Evolutionary conservation across 305 asterid species (phyloP).

Genomic region (Andrographis paniculata): DNA sequence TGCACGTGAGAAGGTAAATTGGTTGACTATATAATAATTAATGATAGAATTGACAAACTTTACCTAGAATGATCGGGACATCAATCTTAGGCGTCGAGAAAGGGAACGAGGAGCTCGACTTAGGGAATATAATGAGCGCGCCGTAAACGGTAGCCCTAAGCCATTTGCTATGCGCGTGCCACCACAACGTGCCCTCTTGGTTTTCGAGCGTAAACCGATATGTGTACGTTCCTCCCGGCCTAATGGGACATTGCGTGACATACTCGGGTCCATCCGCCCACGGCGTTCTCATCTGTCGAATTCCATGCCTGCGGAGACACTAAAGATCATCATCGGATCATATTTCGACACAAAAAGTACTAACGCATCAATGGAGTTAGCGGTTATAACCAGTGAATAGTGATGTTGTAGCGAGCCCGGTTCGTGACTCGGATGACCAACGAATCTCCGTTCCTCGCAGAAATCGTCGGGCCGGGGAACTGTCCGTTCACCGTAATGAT

Average conservation of each 20-base stretch:
- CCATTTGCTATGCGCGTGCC: conserved; percentile 57
- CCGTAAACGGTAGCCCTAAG: conserved; percentile 48
- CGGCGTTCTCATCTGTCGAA: conserved; percentile 39
- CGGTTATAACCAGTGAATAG: conserved; percentile 42
- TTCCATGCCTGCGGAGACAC: conserved; percentile 33
- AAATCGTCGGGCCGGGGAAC: conserved; percentile 46
- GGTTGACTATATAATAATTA: no score
- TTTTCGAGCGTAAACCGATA: conserved; percentile 32
- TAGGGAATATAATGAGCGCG: conserved; percentile 31
- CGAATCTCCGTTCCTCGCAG: conserved; percentile 32
- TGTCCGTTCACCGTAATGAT: conserved; percentile 44
- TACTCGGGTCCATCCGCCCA: conserved; percentile 55
- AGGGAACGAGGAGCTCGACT: conserved; percentile 30
- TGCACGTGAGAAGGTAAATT: neutral
- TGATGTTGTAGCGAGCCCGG: conserved; percentile 31
- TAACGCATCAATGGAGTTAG: neutral
- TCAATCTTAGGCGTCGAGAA: conserved; percentile 32
- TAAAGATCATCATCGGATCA: neutral
- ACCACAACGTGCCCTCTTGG: conserved; percentile 50
- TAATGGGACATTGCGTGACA: conserved; percentile 46
- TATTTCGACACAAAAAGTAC: neutral
- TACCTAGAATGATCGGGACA: conserved; percentile 43
- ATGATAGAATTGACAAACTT: neutral
- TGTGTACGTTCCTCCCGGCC: conserved; percentile 40
- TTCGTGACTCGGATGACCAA: conserved; percentile 33